These are phyloP conservation scores for Butyriboletus loyo DNA, from an alignment of 768 basidiomycete species.

Conservation along the genomic window DNA sequence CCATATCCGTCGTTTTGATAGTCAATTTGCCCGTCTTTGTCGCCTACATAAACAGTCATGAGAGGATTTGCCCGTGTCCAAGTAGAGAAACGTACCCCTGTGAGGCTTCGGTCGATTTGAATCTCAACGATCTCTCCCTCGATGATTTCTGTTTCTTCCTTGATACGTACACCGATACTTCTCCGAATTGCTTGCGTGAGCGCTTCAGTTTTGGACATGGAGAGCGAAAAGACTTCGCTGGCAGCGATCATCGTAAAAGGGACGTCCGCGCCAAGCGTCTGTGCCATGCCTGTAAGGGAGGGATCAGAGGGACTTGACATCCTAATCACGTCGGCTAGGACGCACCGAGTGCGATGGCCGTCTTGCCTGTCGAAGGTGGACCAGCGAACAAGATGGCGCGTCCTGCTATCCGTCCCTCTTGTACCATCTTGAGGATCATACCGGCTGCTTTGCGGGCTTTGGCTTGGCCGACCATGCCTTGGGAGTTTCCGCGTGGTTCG, in stretches of 20 bases:
- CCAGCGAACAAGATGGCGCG: constrained; percentile 97
- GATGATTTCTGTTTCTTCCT: constrained; percentile 95
- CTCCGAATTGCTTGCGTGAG: constrained; percentile 94
- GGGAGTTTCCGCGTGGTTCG: constrained; percentile 83
- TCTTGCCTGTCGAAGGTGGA: constrained; percentile 96
- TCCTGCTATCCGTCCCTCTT: constrained; percentile 93
- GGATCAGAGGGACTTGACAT: background rate
- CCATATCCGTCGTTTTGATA: constrained; percentile 99
- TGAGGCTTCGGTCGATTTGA: constrained; percentile 94
- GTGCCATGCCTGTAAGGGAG: constrained; percentile 77
- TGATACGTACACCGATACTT: constrained; percentile 96
- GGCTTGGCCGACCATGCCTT: constrained; percentile 97
- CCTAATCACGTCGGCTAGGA: background rate
- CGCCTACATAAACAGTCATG: constrained; percentile 49
- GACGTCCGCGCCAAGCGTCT: constrained; percentile 89
- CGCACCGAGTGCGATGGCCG: constrained; percentile 94
- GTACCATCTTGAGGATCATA: constrained; percentile 97
- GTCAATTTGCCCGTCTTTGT: constrained; percentile 98
- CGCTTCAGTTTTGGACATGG: constrained; percentile 98
- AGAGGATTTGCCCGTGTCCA: background rate
- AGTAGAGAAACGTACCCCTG: constrained; percentile 60
- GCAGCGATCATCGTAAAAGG: constrained; percentile 98
- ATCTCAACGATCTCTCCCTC: constrained; percentile 99
- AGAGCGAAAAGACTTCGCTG: constrained; percentile 96
- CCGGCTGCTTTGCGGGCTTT: constrained; percentile 97